Percentiles rank a stretch among this genome's conserved stretches.
These are phyloP conservation scores for Kingdonia uniflora DNA, from an alignment of 164 flowering plant species.

Conservation along the genomic window DNA sequence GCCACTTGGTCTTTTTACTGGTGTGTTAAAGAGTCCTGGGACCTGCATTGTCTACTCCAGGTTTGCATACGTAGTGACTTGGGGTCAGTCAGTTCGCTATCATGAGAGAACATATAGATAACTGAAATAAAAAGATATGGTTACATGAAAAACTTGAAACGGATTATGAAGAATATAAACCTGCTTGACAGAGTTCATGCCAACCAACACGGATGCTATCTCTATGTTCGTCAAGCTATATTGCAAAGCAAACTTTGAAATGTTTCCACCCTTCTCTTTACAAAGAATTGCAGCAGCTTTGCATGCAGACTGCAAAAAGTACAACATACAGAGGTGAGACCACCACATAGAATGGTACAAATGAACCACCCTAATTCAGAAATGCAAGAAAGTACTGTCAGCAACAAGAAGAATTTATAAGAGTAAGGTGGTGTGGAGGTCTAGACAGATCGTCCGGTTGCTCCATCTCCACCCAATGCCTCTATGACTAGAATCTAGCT, in stretches of 20 bases:
- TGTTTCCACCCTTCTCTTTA: constrained; percentile 67
- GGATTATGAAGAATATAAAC: constrained; percentile 17
- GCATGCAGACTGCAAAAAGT: constrained; percentile 63
- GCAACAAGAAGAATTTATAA: neutral
- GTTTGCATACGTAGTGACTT: too few species aligned
- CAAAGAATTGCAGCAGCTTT: constrained; percentile 70
- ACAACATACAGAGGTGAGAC: constrained; percentile 2
- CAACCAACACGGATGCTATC: constrained; percentile 76
- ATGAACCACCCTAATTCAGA: neutral
- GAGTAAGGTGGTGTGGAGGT: too few species aligned
- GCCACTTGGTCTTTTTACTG: too few species aligned
- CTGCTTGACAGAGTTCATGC: constrained; percentile 82
- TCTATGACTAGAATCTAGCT: too few species aligned
- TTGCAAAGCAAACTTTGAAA: constrained; percentile 82
- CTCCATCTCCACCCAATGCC: too few species aligned
- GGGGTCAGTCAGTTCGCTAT: too few species aligned
- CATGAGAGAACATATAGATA: too few species aligned
- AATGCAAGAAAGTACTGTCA: neutral
- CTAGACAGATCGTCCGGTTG: too few species aligned
- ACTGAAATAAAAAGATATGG: too few species aligned
- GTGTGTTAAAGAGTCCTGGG: too few species aligned
- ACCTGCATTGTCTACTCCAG: too few species aligned
- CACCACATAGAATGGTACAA: neutral
- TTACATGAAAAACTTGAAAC: too few species aligned
- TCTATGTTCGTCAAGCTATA: constrained; percentile 79